Evolutionary conservation across 345 rosid genomes (phyloP).

Genomic region (Eucalyptus curtisii): DNA sequence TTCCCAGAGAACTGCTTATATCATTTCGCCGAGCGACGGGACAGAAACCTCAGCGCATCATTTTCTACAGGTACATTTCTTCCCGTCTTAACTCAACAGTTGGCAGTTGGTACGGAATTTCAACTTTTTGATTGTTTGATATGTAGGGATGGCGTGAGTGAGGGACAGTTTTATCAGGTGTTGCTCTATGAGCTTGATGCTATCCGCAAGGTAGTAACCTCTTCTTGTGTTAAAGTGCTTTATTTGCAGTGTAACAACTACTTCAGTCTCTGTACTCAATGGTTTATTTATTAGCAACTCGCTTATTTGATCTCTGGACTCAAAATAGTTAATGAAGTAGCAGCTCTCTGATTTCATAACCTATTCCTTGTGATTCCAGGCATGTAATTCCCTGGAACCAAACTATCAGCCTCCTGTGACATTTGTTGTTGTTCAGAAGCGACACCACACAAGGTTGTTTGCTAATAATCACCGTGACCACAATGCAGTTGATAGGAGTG

Average conservation of each 20-base stretch:
- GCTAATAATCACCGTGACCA: conserved; percentile 74
- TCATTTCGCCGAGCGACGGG: conserved; percentile 96
- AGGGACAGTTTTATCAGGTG: conserved; percentile 97
- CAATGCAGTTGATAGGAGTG: conserved; percentile 73
- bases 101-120: not conserved
- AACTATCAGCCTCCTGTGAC: conserved; percentile 99
- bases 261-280: not conserved
- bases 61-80: conserved; percentile 65
- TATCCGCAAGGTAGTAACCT: conserved; percentile 62
- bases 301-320: not conserved
- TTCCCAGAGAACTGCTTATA: conserved; percentile 74
- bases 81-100: not conserved
- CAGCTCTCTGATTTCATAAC: not conserved
- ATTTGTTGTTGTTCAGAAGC: conserved; percentile 98
- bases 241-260: not conserved
- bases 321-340: too few species aligned
- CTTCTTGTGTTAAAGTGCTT: not conserved
- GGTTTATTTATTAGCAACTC: not conserved
- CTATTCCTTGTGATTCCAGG: conserved; percentile 23
- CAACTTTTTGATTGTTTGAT: not conserved
- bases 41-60: conserved; percentile 86
- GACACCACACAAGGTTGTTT: conserved; percentile 96
- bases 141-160: conserved; percentile 93
- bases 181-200: conserved; percentile 93
- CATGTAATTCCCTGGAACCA: conserved; percentile 93